Base-by-base conservation (phyloP, 108 stramenopile species). In the Skeletonema grethae region DNA sequence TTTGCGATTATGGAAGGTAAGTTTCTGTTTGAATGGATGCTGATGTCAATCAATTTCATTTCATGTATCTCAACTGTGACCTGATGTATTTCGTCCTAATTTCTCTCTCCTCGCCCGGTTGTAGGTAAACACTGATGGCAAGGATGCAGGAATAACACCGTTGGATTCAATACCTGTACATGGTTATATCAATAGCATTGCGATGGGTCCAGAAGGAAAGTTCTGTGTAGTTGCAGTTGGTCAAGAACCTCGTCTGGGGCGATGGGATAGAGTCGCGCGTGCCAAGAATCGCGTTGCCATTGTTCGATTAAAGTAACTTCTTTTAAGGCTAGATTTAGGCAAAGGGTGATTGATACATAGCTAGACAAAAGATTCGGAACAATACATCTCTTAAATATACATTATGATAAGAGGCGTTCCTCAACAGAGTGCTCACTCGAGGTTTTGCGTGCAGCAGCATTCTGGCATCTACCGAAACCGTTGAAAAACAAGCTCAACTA, bases 281-380 rank as follows among this genome's bases (percentile, higher is more conserved):
- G 90, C 90, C 16, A 96, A 92, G 74, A 93, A 96, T 82, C 83
- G 95, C 13, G 79, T 96, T 64, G 90, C 82, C 13, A 91, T 96
- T 57, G 70, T 93, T 29, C 64, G 79, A 61, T 70, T 93, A 45
- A 39, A 84, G 31, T 43, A 65, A 18, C 65, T 65, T 39, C 67
- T 48, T 53, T 9, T 24, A 53, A 53, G 31, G 22, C 18, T 59
- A 62, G 29, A 58, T 10, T 56, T 59, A 66, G 46, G 43, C 38
- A 11, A 61, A 35, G 61, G 0, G 25, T 28, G 25, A 28, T 7
- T 32, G n/a, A 7, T 34, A 60, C 9, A 60, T 6, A 12, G 1
- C 25, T 28, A 28, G 25, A 1, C 25, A 30, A 43, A 43, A 43
- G 32, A 28, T 60, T 38, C 13, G 61, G 35, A 20, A 63, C 30